Percentiles rank a stretch among this genome's conserved stretches.
Conservation (phyloP, 2,329 filamentous ascomycete genomes). For the Venturia carpophila region DNA sequence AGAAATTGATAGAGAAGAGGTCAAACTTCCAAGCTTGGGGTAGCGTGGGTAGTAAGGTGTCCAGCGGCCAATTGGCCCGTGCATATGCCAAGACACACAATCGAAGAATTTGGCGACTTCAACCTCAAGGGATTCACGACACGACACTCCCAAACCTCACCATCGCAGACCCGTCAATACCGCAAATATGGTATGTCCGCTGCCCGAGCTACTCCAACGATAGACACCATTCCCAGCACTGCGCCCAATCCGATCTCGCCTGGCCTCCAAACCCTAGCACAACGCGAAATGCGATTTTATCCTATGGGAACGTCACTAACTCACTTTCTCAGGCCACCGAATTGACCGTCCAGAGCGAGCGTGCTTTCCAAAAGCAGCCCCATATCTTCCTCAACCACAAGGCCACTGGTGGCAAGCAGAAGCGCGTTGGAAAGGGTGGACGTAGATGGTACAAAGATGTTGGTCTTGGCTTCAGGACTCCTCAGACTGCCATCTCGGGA, state of each 20-base stretch:
- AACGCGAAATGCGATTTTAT: neutral
- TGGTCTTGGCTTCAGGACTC: conserved; percentile 97
- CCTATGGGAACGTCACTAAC: conserved; percentile 31
- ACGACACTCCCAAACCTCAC: neutral
- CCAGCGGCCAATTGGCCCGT: neutral
- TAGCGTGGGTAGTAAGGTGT: too few species aligned
- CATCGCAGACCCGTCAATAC: neutral
- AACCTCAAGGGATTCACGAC: neutral
- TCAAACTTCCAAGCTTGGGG: too few species aligned
- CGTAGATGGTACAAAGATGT: conserved; percentile 99
- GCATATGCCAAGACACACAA: conserved; percentile 5
- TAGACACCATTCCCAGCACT: neutral
- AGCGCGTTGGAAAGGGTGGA: conserved; percentile 78
- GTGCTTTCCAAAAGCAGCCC: conserved; percentile 96
- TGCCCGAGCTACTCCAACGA: neutral
- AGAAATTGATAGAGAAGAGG: too few species aligned
- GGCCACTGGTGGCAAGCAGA: conserved; percentile 70
- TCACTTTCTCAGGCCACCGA: conserved; percentile 30
- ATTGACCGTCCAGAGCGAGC: conserved; percentile 86
- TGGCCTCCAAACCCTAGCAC: conserved; percentile 23
- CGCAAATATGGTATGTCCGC: conserved; percentile 3
- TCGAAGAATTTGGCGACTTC: neutral
- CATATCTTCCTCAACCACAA: conserved; percentile 99
- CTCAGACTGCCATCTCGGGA: conserved; percentile 97
- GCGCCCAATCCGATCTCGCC: neutral